Evolutionary conservation across 2,329 filamentous ascomycete genomes (phyloP).

Genomic region (Clonostachys rhizophaga): DNA sequence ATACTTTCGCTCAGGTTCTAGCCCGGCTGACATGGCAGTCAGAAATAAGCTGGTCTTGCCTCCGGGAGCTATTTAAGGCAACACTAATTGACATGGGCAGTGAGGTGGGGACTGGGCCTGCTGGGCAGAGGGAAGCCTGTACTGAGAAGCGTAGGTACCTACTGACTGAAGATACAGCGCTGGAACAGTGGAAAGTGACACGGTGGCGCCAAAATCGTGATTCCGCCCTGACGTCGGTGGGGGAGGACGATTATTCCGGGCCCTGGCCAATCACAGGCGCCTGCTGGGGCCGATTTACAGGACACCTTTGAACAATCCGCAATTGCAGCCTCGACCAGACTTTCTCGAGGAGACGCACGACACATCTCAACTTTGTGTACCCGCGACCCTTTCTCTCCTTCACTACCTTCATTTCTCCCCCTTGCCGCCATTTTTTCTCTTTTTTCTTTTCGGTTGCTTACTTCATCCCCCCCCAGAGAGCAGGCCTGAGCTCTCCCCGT

Average conservation of each 20-base stretch:
- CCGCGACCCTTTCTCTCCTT: neutral
- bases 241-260: neutral
- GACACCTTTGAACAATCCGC: conserved; percentile 6
- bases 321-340: neutral
- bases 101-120: neutral
- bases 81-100: neutral
- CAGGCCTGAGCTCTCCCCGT: conserved; percentile 26
- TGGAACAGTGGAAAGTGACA: neutral
- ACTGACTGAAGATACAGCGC: neutral
- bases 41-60: too few relatives aligned
- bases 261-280: conserved; percentile 3
- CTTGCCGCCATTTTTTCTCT: conserved; percentile 7
- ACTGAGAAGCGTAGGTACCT: neutral
- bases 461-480: conserved; percentile 7
- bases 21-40: too few relatives aligned
- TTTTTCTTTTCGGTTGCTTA: conserved; percentile 1
- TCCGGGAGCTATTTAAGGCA: neutral
- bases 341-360: neutral
- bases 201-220: neutral
- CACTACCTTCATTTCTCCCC: conserved; percentile 1
- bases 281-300: conserved; percentile 3
- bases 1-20: too few relatives aligned
- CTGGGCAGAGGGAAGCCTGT: neutral
- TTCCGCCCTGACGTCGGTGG: conserved; percentile 3
- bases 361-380: neutral